Evolutionary conservation across 257 asterid species (phyloP).

Genomic region (Salvia rosmarinus): DNA sequence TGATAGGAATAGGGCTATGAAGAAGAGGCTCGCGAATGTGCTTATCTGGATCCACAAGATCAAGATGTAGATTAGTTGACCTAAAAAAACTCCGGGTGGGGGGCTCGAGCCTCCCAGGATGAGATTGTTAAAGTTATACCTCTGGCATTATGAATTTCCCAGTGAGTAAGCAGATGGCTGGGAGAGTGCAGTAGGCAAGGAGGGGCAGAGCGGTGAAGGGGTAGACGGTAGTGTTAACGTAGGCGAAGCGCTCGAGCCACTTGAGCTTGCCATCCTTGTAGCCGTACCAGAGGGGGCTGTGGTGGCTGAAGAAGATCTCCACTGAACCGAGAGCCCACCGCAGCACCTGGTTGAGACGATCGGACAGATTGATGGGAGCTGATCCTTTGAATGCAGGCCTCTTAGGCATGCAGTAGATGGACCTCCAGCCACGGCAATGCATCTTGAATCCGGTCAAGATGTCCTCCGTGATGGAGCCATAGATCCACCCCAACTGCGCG

Average conservation of each 20-base stretch:
- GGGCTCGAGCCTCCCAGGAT: too few relatives aligned
- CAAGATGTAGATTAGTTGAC: too few relatives aligned
- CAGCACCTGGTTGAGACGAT: conserved; percentile 92
- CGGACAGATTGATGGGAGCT: conserved; percentile 90
- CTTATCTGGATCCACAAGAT: conserved; percentile 57
- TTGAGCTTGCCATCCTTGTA: conserved; percentile 80
- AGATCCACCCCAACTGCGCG: conserved; percentile 91
- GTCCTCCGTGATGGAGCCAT: conserved; percentile 94
- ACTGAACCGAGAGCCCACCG: conserved; percentile 97
- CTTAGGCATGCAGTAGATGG: conserved; percentile 87
- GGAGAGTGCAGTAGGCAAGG: conserved; percentile 89
- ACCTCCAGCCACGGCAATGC: conserved; percentile 98
- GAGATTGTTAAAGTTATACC: conserved; percentile 37
- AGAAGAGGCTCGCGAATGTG: conserved; percentile 87
- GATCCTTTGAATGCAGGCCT: conserved; percentile 88
- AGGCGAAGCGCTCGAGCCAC: conserved; percentile 88
- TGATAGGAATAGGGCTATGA: conserved; percentile 88
- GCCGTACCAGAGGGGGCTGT: conserved; percentile 86
- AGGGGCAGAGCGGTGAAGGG: conserved; percentile 93
- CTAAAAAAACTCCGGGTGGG: too few relatives aligned
- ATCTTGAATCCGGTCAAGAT: conserved; percentile 94
- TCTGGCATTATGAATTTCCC: conserved; percentile 95
- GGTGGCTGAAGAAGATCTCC: conserved; percentile 88
- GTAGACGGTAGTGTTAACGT: conserved; percentile 78
- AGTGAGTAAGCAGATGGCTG: conserved; percentile 88